Conservation (phyloP, 805 yeast species). For the Ogataea saltuana region DNA sequence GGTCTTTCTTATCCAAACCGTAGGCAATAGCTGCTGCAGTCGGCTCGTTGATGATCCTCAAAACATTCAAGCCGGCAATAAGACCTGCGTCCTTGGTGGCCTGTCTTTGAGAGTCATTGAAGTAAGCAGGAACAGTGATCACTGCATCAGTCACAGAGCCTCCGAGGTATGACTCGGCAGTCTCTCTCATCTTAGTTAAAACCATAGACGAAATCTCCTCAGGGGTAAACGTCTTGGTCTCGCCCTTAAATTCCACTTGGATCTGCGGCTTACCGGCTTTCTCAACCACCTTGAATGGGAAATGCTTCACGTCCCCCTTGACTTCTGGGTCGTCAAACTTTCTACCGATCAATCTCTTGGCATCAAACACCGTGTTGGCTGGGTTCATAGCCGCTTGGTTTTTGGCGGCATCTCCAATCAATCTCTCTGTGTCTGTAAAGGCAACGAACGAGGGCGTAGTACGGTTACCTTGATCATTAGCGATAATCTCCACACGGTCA, state of each 20-base stretch:
- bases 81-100: slow-evolving; percentile 98
- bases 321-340: slow-evolving; percentile 84
- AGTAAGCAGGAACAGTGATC: slow-evolving; percentile 95
- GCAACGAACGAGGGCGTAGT: slow-evolving; percentile 96
- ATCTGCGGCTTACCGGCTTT: slow-evolving; percentile 80
- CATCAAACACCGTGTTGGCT: slow-evolving; percentile 82
- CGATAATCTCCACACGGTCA: slow-evolving; percentile 91
- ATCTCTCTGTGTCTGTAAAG: slow-evolving; percentile 87
- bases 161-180: slow-evolving; percentile 89
- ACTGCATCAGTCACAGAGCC: slow-evolving; percentile 85
- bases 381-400: slow-evolving; percentile 96
- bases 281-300: slow-evolving; percentile 80
- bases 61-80: slow-evolving; percentile 92
- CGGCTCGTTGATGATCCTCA: slow-evolving; percentile 95
- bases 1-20: slow-evolving; percentile 79
- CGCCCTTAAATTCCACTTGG: slow-evolving; percentile 81
- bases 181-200: slow-evolving; percentile 81
- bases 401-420: slow-evolving; percentile 96
- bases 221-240: slow-evolving; percentile 84
- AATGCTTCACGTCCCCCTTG: slow-evolving; percentile 72
- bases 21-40: slow-evolving; percentile 98
- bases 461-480: slow-evolving; percentile 98
- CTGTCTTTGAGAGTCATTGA: slow-evolving; percentile 97
- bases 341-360: slow-evolving; percentile 92
- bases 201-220: slow-evolving; percentile 96